phyloP scores from a whole-genome alignment of 2,329 filamentous ascomycete species.

The Ceratocystis cacaofunesta region DNA sequence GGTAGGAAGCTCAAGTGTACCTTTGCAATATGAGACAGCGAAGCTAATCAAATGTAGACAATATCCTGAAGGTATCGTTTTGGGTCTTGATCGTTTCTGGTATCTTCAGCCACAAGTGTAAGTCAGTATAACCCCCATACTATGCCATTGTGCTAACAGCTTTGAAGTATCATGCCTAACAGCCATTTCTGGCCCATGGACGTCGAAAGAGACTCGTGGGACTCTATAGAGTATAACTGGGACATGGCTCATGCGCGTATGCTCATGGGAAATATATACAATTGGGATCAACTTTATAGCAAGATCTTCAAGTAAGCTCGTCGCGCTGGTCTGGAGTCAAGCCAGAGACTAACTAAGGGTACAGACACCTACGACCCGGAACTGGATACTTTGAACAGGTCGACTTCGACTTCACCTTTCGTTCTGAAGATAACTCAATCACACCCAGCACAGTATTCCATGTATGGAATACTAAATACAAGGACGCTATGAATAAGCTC shows the following conservation, averaged over 20 bases:
- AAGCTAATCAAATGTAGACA: constrained; percentile 6
- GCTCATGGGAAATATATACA: constrained; percentile 60
- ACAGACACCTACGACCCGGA: constrained; percentile 60
- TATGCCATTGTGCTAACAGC: background rate
- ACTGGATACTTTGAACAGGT: constrained; percentile 70
- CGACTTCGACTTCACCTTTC: constrained; percentile 71
- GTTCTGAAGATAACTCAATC: constrained; percentile 52
- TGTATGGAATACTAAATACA: constrained; percentile 56
- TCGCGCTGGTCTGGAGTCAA: background rate
- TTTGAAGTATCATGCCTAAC: constrained; percentile 51
- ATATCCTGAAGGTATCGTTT: constrained; percentile 22
- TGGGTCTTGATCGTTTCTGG: constrained; percentile 28
- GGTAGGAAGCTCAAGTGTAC: constrained; percentile 35
- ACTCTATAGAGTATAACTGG: constrained; percentile 37
- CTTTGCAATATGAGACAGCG: background rate
- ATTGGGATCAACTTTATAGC: constrained; percentile 61
- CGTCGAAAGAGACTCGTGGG: constrained; percentile 58
- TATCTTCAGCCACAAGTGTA: constrained; percentile 28
- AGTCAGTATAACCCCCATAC: constrained; percentile 17
- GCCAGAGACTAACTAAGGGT: background rate
- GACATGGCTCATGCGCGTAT: constrained; percentile 75
- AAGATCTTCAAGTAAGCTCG: constrained; percentile 48
- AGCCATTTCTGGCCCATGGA: constrained; percentile 57
- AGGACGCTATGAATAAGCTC: constrained; percentile 50
- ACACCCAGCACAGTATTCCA: constrained; percentile 41